phyloP scores from a whole-genome alignment of 371 early-diverging fungal species.

The Mortierella sp. region DNA sequence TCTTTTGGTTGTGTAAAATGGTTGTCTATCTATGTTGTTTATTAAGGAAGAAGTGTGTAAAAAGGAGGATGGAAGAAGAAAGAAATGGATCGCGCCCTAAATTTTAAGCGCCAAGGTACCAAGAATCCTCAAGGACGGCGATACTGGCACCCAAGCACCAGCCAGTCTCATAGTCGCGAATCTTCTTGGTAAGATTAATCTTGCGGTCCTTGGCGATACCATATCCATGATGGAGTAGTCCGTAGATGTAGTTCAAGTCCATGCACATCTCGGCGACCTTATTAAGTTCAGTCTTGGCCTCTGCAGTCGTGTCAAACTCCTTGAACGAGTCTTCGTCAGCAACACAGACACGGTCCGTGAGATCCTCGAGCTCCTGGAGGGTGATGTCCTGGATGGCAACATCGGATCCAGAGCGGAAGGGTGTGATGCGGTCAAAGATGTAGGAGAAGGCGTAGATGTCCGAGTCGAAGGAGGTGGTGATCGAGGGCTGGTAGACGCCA shows the following conservation, averaged over 20 bases:
- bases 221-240: slow-evolving; percentile 86
- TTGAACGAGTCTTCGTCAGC: slow-evolving; percentile 64
- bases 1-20: background rate
- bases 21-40: background rate
- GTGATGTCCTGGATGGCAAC: slow-evolving; percentile 67
- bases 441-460: slow-evolving; percentile 96
- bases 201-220: slow-evolving; percentile 80
- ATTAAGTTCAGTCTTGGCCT: slow-evolving; percentile 60
- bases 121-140: slow-evolving; percentile 75
- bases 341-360: slow-evolving; percentile 78
- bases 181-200: slow-evolving; percentile 91
- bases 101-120: slow-evolving; percentile 33
- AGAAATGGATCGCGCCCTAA: background rate
- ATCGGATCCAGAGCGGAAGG: slow-evolving; percentile 75
- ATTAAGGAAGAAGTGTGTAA: background rate
- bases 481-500: slow-evolving; percentile 92
- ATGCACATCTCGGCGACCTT: slow-evolving; percentile 85
- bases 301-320: slow-evolving; percentile 45
- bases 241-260: slow-evolving; percentile 90
- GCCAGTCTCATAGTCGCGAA: slow-evolving; percentile 93
- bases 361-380: slow-evolving; percentile 72
- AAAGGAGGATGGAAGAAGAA: background rate
- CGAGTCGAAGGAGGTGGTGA: slow-evolving; percentile 76
- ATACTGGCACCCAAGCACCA: slow-evolving; percentile 97
- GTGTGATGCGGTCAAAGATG: slow-evolving; percentile 91